phyloP scores from a whole-genome alignment of 1,284 basidiomycete species.

The Heterobasidion occidentale region DNA sequence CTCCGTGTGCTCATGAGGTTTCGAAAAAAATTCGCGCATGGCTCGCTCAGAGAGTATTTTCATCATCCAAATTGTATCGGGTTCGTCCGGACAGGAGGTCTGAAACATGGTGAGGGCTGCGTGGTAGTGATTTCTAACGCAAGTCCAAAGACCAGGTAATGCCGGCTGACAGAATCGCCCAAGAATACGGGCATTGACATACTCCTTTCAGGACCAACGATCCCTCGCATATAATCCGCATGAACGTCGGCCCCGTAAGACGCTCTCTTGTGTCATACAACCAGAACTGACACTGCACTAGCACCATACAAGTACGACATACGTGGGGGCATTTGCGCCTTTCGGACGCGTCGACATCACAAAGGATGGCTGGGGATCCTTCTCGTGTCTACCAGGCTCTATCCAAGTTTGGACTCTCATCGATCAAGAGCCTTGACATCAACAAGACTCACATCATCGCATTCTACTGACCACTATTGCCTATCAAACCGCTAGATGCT shows the following conservation, averaged over 20 bases:
- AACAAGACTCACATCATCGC: no score
- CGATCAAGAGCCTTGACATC: background rate
- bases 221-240: slow-evolving; percentile 4
- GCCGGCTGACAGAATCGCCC: no score
- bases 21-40: slow-evolving; percentile 61
- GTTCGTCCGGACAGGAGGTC: slow-evolving; percentile 59
- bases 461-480: no score
- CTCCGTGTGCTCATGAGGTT: slow-evolving; percentile 47
- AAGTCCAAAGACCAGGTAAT: background rate
- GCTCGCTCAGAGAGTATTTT: slow-evolving; percentile 52
- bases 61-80: slow-evolving; percentile 56
- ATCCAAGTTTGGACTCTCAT: slow-evolving; percentile 51
- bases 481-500: no score
- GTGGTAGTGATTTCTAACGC: slow-evolving; percentile 62
- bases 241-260: slow-evolving; percentile 2
- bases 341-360: slow-evolving; percentile 35
- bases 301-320: slow-evolving; percentile 34
- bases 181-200: background rate
- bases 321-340: slow-evolving; percentile 38
- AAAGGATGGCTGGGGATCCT: slow-evolving; percentile 48
- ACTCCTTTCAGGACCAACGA: background rate
- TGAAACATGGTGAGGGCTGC: slow-evolving; percentile 39
- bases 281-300: slow-evolving; percentile 12
- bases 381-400: slow-evolving; percentile 42
- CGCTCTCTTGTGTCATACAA: background rate